Evolutionary conservation across 306 rosid species (phyloP), one percentile per base, ranked within the genome.

Genomic region (Hylodesmum podocarpum): DNA sequence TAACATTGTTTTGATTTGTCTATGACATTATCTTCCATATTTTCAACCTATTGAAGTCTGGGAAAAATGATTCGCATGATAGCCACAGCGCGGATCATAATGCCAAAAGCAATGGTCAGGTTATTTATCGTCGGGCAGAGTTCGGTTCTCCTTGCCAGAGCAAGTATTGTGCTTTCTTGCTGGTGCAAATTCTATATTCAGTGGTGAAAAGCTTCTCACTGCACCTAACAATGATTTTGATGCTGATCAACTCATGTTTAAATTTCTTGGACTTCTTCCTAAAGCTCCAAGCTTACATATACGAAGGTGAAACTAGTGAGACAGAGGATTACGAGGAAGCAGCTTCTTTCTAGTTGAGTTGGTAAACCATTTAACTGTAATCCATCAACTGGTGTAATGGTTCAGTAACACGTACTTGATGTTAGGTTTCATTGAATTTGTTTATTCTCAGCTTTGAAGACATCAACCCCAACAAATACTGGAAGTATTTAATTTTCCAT

Each of bases 41-140:
- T 54, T 84, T 66, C 87, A 95, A 97, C 98, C 98, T 8, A 93
- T 95, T 87, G 97, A 95, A 77, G 89, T 95, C 80, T 92, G 97
- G 98, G 98, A 92, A n/a, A n/a, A 90, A 95, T 95, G 98, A 83
- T 95, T 59, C 91, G 98, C 36, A 95, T 95, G 98, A 95, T 95
- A 66, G 95, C 86, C 3, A 90, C 97, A 0, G 97, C 98, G 0
- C 97, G 98, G 10, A 90, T 95, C 63, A 75, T 87, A 28, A 95
- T 95, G 98, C 97, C 97, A 3, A 87, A 87, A 83, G 96, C 97
- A 59, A 95, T 95, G 98, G 97, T 95, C 25, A 90, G 98, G 78
- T 75, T 95, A n/a, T n/a, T n/a, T n/a, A 70, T 95, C 98, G 2
- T 97, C 98, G 0, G 97, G 98, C 25, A 85, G 98, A 84, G 98